A percentile compares a stretch with the other conserved stretches of the same genome.
Evolutionary conservation across 345 rosid species (phyloP).

Genomic region (Abelmoschus esculentus): DNA sequence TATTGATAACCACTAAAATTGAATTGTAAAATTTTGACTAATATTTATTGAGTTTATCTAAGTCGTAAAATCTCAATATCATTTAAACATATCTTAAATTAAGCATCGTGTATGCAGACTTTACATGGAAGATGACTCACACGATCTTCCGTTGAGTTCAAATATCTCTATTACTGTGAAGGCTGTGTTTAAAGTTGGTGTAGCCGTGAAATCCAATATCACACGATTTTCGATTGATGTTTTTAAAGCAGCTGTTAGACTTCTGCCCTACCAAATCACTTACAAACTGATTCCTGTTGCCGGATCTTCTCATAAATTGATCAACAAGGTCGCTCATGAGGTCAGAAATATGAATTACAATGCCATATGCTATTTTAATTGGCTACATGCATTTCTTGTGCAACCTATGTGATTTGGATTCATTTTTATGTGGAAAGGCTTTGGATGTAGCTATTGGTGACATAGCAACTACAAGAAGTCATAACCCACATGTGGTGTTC

Average conservation of each 20-base stretch:
- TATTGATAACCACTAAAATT: no score
- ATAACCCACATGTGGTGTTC: background rate
- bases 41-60: no score
- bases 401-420: background rate
- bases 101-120: no score
- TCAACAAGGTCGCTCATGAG: background rate
- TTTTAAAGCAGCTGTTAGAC: background rate
- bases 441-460: slow-evolving; percentile 6
- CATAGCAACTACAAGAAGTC: background rate
- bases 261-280: background rate
- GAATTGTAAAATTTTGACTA: no score
- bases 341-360: background rate
- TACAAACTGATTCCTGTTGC: background rate
- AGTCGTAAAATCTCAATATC: no score
- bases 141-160: no score
- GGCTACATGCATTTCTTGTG: no score
- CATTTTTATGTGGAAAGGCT: background rate
- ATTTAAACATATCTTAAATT: no score
- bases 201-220: background rate
- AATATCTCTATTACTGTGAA: background rate
- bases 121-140: no score
- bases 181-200: background rate
- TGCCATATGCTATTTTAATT: no score
- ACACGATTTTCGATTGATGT: background rate
- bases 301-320: background rate